phyloP scores from a whole-genome alignment of 352 stramenopile species.

The Peronospora belbahrii region DNA sequence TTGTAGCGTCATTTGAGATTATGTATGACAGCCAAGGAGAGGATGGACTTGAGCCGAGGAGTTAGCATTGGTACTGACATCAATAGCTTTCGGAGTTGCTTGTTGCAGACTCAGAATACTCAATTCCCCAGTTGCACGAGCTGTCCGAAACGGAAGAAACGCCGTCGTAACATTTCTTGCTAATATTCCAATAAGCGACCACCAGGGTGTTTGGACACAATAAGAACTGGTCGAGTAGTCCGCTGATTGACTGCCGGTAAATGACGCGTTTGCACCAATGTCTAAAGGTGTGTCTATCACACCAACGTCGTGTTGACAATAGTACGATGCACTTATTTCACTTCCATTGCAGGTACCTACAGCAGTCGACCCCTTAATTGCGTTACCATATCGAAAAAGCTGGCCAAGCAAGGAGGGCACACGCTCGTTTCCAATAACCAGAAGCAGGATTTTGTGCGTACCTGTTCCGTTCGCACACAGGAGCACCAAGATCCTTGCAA shows the following conservation, averaged over 20 bases:
- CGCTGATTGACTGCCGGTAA: slow-evolving; percentile 34
- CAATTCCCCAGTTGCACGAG: not conserved
- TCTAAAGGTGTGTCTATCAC: slow-evolving; percentile 40
- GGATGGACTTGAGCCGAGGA: slow-evolving; percentile 21
- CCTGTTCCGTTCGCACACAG: slow-evolving; percentile 44
- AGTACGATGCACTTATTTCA: slow-evolving; percentile 21
- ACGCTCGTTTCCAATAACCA: slow-evolving; percentile 43
- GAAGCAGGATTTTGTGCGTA: slow-evolving; percentile 45
- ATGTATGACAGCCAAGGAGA: slow-evolving; percentile 30
- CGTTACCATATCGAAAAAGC: slow-evolving; percentile 2
- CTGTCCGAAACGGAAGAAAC: slow-evolving; percentile 30
- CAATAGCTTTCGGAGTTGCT: not conserved
- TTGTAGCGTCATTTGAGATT: slow-evolving; percentile 53
- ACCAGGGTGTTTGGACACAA: slow-evolving; percentile 41
- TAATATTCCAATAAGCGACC: slow-evolving; percentile 30
- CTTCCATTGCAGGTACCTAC: slow-evolving; percentile 1
- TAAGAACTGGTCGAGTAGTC: slow-evolving; percentile 35
- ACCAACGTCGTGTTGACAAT: slow-evolving; percentile 49
- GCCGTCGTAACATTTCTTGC: slow-evolving; percentile 30
- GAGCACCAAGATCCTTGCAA: slow-evolving; percentile 35
- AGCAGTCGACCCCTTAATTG: not conserved
- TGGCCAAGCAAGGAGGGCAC: slow-evolving; percentile 18
- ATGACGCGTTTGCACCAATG: slow-evolving; percentile 48
- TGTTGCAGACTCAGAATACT: slow-evolving; percentile 1
- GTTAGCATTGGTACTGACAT: not conserved